Evolutionary conservation across 768 basidiomycete species (phyloP).

Genomic region (Mycena kentingensis): DNA sequence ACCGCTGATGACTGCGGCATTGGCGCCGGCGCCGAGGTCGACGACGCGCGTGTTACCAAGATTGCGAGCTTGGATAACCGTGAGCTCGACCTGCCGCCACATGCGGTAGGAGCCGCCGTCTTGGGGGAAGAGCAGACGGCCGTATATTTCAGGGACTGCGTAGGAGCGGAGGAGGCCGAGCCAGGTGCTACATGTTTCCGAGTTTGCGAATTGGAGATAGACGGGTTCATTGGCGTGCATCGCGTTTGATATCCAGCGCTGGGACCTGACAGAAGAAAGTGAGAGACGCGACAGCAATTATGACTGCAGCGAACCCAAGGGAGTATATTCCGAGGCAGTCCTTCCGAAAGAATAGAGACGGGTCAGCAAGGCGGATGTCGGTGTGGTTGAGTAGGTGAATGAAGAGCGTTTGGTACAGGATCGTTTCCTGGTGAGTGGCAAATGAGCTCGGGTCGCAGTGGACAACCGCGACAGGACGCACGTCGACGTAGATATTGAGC

Average conservation of each 20-base stretch:
- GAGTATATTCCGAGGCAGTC: constrained; percentile 75
- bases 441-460: constrained; percentile 2
- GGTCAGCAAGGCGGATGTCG: constrained; percentile 76
- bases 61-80: constrained; percentile 72
- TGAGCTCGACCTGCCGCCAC: constrained; percentile 81
- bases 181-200: constrained; percentile 73
- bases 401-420: constrained; percentile 72
- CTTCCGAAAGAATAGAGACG: constrained; percentile 74
- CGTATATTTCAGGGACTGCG: constrained; percentile 79
- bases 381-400: constrained; percentile 75
- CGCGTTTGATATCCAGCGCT: constrained; percentile 56
- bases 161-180: constrained; percentile 78
- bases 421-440: constrained; percentile 57
- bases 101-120: constrained; percentile 83
- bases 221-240: constrained; percentile 59
- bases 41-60: constrained; percentile 55
- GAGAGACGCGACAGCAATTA: constrained; percentile 10
- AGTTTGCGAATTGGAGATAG: constrained; percentile 70
- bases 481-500: constrained; percentile 76
- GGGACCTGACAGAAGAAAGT: constrained; percentile 43
- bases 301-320: constrained; percentile 45
- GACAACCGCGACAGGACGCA: constrained; percentile 34
- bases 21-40: constrained; percentile 23
- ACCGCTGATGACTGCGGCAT: constrained; percentile 33
- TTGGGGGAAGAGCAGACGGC: constrained; percentile 50